Conservation (phyloP, 768 basidiomycete species). For the Amanita fuliginea region DNA sequence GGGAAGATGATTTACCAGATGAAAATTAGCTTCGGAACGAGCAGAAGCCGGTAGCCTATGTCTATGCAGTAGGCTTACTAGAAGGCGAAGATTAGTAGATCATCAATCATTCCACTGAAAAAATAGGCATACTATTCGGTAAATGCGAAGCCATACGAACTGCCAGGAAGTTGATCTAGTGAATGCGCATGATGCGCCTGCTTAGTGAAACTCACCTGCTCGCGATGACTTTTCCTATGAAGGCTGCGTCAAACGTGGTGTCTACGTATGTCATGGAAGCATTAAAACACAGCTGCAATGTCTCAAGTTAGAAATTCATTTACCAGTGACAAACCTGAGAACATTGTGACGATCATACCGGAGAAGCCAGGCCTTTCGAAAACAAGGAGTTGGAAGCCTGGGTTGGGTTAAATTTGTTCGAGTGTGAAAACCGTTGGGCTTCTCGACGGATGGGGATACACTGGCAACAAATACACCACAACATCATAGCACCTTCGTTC, state of each 20-base stretch:
- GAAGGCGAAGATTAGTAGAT: slow-evolving; percentile 18
- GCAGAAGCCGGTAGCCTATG: background rate
- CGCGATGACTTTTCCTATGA: slow-evolving; percentile 30
- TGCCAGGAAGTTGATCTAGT: slow-evolving; percentile 8
- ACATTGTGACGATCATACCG: no score
- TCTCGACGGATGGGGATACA: no score
- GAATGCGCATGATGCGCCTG: background rate
- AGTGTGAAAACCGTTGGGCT: background rate
- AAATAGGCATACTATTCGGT: slow-evolving; percentile 26
- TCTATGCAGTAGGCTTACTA: slow-evolving; percentile 14
- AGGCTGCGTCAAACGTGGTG: slow-evolving; percentile 33
- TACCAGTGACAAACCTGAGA: no score
- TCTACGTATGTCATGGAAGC: slow-evolving; percentile 13
- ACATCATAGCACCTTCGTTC: background rate
- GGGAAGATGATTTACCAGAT: background rate
- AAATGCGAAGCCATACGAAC: slow-evolving; percentile 31
- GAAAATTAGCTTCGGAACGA: background rate
- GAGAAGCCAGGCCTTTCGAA: no score
- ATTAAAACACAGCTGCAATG: no score
- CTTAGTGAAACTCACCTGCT: slow-evolving; percentile 20
- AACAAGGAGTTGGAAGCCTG: background rate
- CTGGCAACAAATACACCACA: background rate
- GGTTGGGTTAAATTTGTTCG: background rate
- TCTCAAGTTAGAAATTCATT: no score
- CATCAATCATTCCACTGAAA: slow-evolving; percentile 21